Evolutionary conservation across 2,329 filamentous ascomycete species (phyloP), one percentile per base, ranked within the genome.

Genomic region (Pseudopithomyces maydicus): DNA sequence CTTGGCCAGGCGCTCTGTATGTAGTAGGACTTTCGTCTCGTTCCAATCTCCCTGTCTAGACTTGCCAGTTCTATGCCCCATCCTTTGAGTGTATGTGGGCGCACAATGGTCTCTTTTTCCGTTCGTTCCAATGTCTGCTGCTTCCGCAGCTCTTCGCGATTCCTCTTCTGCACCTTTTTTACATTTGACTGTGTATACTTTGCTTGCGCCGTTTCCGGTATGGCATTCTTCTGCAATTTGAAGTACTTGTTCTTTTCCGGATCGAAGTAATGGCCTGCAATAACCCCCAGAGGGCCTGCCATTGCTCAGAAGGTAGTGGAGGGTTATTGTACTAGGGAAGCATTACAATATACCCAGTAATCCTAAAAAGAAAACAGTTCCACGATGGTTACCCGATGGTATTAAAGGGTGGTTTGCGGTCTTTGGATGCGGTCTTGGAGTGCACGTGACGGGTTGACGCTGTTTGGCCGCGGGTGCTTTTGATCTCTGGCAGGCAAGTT

Each of bases 241-340:
- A 83, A 83, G 65, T 83, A 83, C 57, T 81, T 82, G 48, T 74
- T 72, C 67, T 80, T 82, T 38, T 79, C 78, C 33, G 67, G 61
- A 58, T 83, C 79, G 58, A 71, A 82, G 63, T 81, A 81, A 58
- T 76, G 81, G 33, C 81, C 81, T 3, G 80, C 80, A n/a, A 82
- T 53, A 73, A 72, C 32, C 72, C 68, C 26, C 26, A 29, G 56
- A 20, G 43, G 42, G 32, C 10, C 33, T 6, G 45, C 8, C 42
- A 54, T 46, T 48, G n/a, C 23, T 39, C 32, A 44, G 42, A 6
- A 15, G 14, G 15, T n/a, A 8, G 26, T 32, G 19, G 23, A 3
- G 26, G 7, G 11, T 46, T 11, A 15, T 46, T 11, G 8, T 12
- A 19, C 26, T 8, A 29, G 26, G 26, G 8, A 29, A 29, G 26